Evolutionary conservation across 768 basidiomycete species (phyloP), one percentile per base, ranked within the genome.

Genomic region (Lyophyllum shimeji): DNA sequence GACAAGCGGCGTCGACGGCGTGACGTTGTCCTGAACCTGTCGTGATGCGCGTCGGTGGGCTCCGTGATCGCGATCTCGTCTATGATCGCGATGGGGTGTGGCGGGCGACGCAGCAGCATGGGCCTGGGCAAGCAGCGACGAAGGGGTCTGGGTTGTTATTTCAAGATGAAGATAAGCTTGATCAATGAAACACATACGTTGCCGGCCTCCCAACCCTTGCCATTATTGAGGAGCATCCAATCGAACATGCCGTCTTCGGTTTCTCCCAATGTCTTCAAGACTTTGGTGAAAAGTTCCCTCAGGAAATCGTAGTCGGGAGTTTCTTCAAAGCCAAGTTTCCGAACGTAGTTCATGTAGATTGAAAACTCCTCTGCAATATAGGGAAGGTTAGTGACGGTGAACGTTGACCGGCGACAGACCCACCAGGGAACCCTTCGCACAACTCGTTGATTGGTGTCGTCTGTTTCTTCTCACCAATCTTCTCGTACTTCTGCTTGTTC

Each of bases 401-500:
- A 46, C 42, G 27, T 33, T 37, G 49, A 43, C 56, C 31, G 46
- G 47, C 21, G 33, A 57, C 25, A 50, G 37, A 75, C 82, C 66
- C 60, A 95, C 90, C 94, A 60, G 97, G 96, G 76, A 96, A 98
- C 29, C 95, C 94, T 67, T 99, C 96, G 63, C 95, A 96, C 31
- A 99, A 76, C 69, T 99, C 96, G 23, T 83, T 78, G 63, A 99
- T 98, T 7, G 84, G 80, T 15, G 96, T 97, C 7, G 84, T 89
- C 73, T 98, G 96, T 76, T 94, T 99, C 82, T 98, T 98, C 77
- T 97, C 97, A 46, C 96, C 97, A 63, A 99, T 99, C 79, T 98
- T 98, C 75, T 99, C 97, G 70, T 99, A 99, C 76, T 98, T 98
- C 72, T 98, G 96, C 76, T 98, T 98, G 81, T 99, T 98, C 1